phyloP scores from a whole-genome alignment of 805 yeast genomes.

The Candida krabiensis region DNA sequence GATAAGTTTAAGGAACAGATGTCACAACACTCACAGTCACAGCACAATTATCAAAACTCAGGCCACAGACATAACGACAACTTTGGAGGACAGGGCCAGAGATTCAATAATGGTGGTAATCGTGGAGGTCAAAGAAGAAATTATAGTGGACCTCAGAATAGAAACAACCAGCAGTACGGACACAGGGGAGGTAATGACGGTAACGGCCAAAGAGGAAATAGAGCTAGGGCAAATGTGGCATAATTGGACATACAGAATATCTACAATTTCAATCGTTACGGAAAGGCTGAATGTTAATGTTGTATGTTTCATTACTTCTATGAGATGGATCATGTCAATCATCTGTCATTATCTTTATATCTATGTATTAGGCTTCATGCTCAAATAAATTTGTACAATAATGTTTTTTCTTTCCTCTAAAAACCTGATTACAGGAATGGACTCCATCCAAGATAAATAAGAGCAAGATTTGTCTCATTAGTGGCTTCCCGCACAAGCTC shows the following conservation, averaged over 20 bases:
- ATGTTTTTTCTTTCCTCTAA: background rate
- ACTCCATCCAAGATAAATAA: conserved; percentile 83
- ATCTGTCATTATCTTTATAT: too few species aligned
- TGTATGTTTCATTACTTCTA: too few species aligned
- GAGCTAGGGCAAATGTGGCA: background rate
- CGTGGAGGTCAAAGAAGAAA: conserved; percentile 26
- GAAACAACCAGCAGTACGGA: conserved; percentile 10
- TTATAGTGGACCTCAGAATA: conserved; percentile 22
- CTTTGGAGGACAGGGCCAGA: conserved; percentile 17
- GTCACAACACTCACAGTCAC: conserved; percentile 40
- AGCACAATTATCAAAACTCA: conserved; percentile 20
- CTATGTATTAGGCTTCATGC: background rate
- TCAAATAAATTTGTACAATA: conserved; percentile 5
- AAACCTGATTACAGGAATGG: conserved; percentile 53
- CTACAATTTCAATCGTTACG: too few species aligned
- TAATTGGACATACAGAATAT: too few species aligned
- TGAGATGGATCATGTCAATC: too few species aligned
- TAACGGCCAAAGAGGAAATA: conserved; percentile 14
- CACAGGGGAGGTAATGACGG: conserved; percentile 6
- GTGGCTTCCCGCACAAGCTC: conserved; percentile 79
- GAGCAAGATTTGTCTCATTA: conserved; percentile 62
- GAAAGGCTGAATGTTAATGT: too few species aligned
- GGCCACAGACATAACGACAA: conserved; percentile 25
- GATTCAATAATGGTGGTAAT: conserved; percentile 13
- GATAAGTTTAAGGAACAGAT: conserved; percentile 70